Evolutionary conservation across 208 protist species (phyloP).

Genomic region (Wallacemonas sp.): DNA sequence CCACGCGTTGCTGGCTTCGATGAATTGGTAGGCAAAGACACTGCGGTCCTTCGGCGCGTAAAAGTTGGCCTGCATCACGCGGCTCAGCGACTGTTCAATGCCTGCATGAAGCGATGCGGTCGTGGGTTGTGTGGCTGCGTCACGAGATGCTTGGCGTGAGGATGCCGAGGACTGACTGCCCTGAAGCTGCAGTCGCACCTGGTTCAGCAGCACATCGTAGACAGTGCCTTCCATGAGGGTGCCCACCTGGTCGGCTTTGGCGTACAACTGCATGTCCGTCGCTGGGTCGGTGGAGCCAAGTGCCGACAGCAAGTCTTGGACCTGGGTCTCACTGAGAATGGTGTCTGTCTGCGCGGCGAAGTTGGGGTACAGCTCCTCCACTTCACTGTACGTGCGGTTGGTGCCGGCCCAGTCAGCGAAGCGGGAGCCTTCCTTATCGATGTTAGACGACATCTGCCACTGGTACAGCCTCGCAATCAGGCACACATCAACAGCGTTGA

Average conservation of each 20-base stretch:
- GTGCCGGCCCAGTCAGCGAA: conserved; percentile 39
- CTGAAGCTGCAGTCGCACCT: conserved; percentile 18
- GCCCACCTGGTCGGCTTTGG: not conserved
- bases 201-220: conserved; percentile 30
- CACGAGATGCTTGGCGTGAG: too few species aligned
- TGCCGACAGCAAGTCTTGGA: conserved; percentile 7
- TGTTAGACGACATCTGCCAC: conserved; percentile 54
- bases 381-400: conserved; percentile 39
- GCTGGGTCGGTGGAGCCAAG: conserved; percentile 1
- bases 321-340: conserved; percentile 32
- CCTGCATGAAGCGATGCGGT: not conserved
- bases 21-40: conserved; percentile 36
- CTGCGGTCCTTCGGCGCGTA: conserved; percentile 1
- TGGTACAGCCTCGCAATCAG: conserved; percentile 42
- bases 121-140: not conserved
- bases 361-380: conserved; percentile 41
- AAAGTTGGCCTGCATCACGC: not conserved
- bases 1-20: conserved; percentile 62
- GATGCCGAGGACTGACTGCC: not conserved
- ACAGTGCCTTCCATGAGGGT: conserved; percentile 15
- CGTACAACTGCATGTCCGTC: not conserved
- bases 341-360: conserved; percentile 30
- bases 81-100: not conserved
- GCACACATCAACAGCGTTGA: conserved; percentile 40
- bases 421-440: conserved; percentile 31